These are phyloP conservation scores for Rosa multiflora DNA, from an alignment of 306 rosid genomes.

Conservation along the genomic window DNA sequence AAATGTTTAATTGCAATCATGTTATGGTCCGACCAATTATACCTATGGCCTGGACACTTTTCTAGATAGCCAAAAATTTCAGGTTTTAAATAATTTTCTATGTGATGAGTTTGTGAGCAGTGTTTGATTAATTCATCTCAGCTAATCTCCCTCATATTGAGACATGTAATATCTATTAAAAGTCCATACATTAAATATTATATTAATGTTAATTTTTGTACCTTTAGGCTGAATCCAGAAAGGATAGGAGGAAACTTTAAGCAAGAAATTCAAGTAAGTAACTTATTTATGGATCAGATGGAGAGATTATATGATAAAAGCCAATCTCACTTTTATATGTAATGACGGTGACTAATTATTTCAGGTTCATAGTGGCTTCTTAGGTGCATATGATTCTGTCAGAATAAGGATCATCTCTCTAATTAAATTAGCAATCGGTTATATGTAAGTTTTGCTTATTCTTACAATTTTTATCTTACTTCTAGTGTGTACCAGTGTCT, in stretches of 20 bases:
- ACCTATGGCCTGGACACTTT: background rate
- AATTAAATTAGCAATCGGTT: slow-evolving; percentile 70
- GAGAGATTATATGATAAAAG: slow-evolving; percentile 11
- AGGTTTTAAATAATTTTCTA: background rate
- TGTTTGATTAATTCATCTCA: slow-evolving; percentile 4
- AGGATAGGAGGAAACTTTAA: slow-evolving; percentile 98
- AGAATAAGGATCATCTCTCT: slow-evolving; percentile 79
- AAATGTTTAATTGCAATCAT: background rate
- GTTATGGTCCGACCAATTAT: background rate
- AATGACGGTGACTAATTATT: slow-evolving; percentile 28
- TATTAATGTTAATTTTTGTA: slow-evolving; percentile 13
- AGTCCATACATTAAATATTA: slow-evolving; percentile 9
- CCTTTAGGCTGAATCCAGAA: slow-evolving; percentile 86
- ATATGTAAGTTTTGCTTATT: slow-evolving; percentile 51
- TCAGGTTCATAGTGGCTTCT: slow-evolving; percentile 98
- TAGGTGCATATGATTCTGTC: slow-evolving; percentile 92
- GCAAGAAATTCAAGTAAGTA: slow-evolving; percentile 91
- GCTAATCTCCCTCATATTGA: slow-evolving; percentile 6
- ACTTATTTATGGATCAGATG: slow-evolving; percentile 24
- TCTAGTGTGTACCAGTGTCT: background rate
- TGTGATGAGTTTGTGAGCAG: background rate
- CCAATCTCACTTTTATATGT: slow-evolving; percentile 6
- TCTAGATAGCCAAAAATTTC: background rate
- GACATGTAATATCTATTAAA: background rate
- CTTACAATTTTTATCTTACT: slow-evolving; percentile 5